A percentile compares a stretch with the other conserved stretches of the same genome.
phyloP scores from a whole-genome alignment of 2,329 filamentous ascomycete genomes.

The Ambrosiella cleistominuta region DNA sequence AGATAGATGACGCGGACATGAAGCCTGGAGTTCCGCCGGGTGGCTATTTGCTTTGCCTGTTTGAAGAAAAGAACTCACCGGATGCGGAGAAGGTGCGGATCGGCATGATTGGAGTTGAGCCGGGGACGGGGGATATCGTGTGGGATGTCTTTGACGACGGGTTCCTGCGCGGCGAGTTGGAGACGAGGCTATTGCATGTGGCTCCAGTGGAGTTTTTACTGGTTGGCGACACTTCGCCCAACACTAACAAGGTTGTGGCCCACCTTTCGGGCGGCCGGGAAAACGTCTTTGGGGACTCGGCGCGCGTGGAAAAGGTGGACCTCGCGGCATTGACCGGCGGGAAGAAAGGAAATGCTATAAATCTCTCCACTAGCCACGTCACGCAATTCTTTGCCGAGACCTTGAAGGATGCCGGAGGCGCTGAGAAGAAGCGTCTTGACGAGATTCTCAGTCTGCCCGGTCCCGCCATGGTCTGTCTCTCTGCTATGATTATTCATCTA shows the following conservation, averaged over 20 bases:
- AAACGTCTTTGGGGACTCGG: conserved; percentile 82
- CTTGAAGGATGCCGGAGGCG: conserved; percentile 27
- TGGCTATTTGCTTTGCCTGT: conserved; percentile 91
- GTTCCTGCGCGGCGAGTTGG: conserved; percentile 92
- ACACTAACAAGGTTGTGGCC: conserved; percentile 79
- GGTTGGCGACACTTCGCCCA: conserved; percentile 74
- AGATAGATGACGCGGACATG: conserved; percentile 46
- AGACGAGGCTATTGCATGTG: conserved; percentile 88
- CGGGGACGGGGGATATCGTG: conserved; percentile 85
- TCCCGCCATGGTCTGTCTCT: conserved; percentile 76
- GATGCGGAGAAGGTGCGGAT: conserved; percentile 78
- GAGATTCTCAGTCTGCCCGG: conserved; percentile 75
- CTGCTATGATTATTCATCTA: conserved; percentile 88
- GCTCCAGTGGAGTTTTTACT: conserved; percentile 90
- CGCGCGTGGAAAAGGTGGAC: conserved; percentile 53
- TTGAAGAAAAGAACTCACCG: conserved; percentile 60
- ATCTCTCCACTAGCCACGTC: conserved; percentile 55
- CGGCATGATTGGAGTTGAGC: conserved; percentile 84
- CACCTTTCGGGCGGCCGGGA: conserved; percentile 79
- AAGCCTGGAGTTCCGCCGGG: conserved; percentile 38
- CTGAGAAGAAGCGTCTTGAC: conserved; percentile 53
- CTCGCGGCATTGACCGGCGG: conserved; percentile 21
- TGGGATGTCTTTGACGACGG: conserved; percentile 94
- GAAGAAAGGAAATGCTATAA: background rate
- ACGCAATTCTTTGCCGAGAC: conserved; percentile 79